These are phyloP conservation scores for Trametes elegans DNA, from an alignment of 768 basidiomycete genomes.

Conservation along the genomic window DNA sequence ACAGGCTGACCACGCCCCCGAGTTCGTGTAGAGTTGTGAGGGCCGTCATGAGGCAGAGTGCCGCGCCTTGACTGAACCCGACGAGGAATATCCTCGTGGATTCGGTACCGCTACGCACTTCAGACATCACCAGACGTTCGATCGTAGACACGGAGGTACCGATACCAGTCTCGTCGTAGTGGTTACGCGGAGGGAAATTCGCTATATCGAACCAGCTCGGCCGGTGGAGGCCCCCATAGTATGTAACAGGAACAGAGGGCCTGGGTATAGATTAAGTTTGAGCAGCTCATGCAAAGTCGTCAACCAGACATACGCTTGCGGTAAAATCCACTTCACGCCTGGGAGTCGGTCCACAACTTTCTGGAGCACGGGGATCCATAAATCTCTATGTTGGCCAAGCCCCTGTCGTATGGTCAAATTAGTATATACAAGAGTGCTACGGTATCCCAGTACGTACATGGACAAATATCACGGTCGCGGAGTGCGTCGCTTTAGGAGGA, in stretches of 20 bases:
- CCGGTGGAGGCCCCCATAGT: conserved; percentile 28
- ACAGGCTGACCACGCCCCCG: conserved; percentile 42
- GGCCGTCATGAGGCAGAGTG: conserved; percentile 37
- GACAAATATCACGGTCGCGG: conserved; percentile 31
- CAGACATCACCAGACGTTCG: conserved; percentile 37
- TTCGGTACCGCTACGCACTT: conserved; percentile 37
- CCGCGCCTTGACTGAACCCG: conserved; percentile 45
- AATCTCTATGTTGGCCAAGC: conserved; percentile 37
- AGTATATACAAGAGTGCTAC: no score
- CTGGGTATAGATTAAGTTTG: no score
- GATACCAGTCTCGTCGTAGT: conserved; percentile 36
- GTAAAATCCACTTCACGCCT: conserved; percentile 42
- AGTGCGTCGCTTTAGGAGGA: conserved; percentile 15
- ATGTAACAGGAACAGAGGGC: conserved; percentile 31
- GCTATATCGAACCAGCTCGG: conserved; percentile 45
- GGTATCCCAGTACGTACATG: no score
- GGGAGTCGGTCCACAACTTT: conserved; percentile 37
- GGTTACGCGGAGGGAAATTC: conserved; percentile 34
- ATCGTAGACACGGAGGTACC: conserved; percentile 35
- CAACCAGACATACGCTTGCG: conserved; percentile 46
- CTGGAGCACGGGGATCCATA: conserved; percentile 36
- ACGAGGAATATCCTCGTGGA: conserved; percentile 38
- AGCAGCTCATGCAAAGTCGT: no score
- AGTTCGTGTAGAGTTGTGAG: conserved; percentile 41
- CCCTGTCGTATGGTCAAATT: conserved; percentile 33